These are phyloP conservation scores for Candida tammaniensis DNA, from an alignment of 805 yeast species.

Conservation along the genomic window DNA sequence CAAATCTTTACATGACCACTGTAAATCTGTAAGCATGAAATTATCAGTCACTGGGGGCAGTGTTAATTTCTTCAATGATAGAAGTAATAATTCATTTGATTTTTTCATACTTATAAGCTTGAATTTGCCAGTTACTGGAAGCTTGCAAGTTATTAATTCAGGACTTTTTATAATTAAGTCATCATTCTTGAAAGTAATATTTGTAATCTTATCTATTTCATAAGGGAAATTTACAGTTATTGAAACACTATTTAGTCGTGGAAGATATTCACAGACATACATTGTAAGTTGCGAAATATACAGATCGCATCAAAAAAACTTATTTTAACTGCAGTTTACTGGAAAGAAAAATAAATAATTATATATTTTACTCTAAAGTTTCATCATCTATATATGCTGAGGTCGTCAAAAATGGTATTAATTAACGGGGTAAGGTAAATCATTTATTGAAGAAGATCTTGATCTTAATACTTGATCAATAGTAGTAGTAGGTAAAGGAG, in stretches of 20 bases:
- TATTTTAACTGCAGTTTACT: no score
- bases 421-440: slow-evolving; percentile 11
- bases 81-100: not conserved
- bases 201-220: slow-evolving; percentile 10
- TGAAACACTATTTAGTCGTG: slow-evolving; percentile 19
- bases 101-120: slow-evolving; percentile 1
- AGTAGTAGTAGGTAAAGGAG: slow-evolving; percentile 8
- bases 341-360: no score
- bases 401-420: no score
- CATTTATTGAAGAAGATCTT: slow-evolving; percentile 8
- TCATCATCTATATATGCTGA: no score
- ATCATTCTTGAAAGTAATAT: slow-evolving; percentile 5
- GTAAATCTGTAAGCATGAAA: slow-evolving; percentile 12
- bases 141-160: not conserved
- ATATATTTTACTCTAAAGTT: no score
- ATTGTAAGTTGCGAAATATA: slow-evolving; percentile 9
- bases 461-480: slow-evolving; percentile 9
- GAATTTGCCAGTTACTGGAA: slow-evolving; percentile 3
- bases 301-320: no score
- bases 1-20: slow-evolving; percentile 47
- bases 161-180: not conserved
- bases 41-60: not conserved
- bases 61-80: slow-evolving; percentile 2
- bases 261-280: slow-evolving; percentile 23
- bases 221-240: slow-evolving; percentile 7